Evolutionary conservation across 352 stramenopile species (phyloP).

Genomic region (Thalassiosira mediterranea): DNA sequence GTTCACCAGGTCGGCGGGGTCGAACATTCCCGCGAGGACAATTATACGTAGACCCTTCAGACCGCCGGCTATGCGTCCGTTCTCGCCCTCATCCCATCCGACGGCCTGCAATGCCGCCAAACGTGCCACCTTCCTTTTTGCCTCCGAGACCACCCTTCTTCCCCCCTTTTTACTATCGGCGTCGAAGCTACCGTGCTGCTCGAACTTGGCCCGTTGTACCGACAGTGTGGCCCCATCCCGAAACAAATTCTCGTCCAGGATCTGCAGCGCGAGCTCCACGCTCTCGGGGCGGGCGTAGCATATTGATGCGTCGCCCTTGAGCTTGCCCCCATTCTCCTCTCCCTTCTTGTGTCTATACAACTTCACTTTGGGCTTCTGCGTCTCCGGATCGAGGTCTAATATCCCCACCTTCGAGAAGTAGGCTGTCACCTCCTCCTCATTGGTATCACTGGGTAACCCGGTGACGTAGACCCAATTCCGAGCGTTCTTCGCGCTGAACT

Average conservation of each 20-base stretch:
- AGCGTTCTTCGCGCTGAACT: constrained; percentile 84
- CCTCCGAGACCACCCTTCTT: constrained; percentile 83
- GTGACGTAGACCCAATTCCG: constrained; percentile 96
- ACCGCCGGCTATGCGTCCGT: constrained; percentile 87
- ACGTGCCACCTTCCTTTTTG: constrained; percentile 74
- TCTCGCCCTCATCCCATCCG: constrained; percentile 93
- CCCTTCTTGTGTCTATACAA: constrained; percentile 90
- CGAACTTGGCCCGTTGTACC: constrained; percentile 86
- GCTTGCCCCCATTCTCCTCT: constrained; percentile 59
- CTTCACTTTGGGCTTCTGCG: constrained; percentile 93
- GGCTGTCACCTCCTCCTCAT: constrained; percentile 89
- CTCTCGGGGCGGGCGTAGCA: constrained; percentile 95
- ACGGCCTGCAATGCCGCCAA: constrained; percentile 86
- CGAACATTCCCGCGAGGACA: constrained; percentile 96
- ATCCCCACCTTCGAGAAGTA: constrained; percentile 95
- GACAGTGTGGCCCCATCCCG: constrained; percentile 51
- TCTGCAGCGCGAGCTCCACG: constrained; percentile 92
- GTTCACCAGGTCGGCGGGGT: constrained; percentile 86
- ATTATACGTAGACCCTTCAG: constrained; percentile 93
- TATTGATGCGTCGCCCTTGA: constrained; percentile 95
- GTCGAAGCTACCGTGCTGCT: constrained; percentile 89
- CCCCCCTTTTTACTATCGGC: constrained; percentile 86
- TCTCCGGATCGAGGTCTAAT: constrained; percentile 92
- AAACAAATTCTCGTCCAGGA: constrained; percentile 88
- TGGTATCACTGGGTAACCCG: constrained; percentile 91